phyloP scores from a whole-genome alignment of 106 monocot species.

The Vanilla planifolia region DNA sequence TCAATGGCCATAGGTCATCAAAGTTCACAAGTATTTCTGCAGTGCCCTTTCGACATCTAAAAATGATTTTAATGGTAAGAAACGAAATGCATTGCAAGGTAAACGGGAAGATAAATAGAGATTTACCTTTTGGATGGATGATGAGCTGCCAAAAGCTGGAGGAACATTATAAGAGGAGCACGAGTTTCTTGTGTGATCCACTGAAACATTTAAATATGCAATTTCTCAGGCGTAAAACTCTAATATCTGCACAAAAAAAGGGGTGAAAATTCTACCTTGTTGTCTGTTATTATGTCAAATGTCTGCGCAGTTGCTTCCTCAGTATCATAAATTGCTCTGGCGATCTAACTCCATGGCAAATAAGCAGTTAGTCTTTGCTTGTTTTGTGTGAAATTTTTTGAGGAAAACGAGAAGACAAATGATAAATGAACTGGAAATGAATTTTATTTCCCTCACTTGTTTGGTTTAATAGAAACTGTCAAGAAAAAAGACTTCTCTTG shows the following conservation, averaged over 20 bases:
- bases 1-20: conserved; percentile 70
- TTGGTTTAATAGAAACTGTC: too few species aligned
- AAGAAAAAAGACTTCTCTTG: too few species aligned
- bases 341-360: conserved; percentile 35
- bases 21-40: conserved; percentile 84
- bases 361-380: conserved; percentile 10
- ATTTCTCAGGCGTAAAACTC: background rate
- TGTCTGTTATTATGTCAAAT: conserved; percentile 70
- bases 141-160: conserved; percentile 86
- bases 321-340: conserved; percentile 88
- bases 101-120: conserved; percentile 4
- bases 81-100: background rate
- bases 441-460: too few species aligned
- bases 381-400: background rate
- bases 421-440: too few species aligned
- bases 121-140: conserved; percentile 92
- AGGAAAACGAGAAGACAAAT: too few species aligned
- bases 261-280: conserved; percentile 57
- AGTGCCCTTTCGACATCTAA: conserved; percentile 83
- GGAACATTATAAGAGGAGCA: conserved; percentile 72
- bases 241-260: background rate
- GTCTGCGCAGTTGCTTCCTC: conserved; percentile 84
- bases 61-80: conserved; percentile 14
- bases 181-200: conserved; percentile 76
- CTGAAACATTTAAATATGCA: conserved; percentile 31